Evolutionary conservation across 257 asterid species (phyloP).

Genomic region (Nicotiana noctiflora): DNA sequence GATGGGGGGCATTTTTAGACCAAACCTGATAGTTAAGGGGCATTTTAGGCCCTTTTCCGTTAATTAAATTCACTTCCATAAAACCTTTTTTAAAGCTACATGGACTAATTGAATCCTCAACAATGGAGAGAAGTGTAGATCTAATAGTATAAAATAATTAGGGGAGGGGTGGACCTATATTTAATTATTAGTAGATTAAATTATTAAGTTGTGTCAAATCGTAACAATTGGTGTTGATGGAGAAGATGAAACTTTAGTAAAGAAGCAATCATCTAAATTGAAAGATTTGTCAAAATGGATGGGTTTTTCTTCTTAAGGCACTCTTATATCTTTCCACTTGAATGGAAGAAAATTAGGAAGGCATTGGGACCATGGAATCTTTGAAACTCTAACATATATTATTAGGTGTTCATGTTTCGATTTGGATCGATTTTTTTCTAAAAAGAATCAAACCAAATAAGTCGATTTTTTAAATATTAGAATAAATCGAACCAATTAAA

Average conservation of each 20-base stretch:
- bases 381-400: slow-evolving; percentile 13
- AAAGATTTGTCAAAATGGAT: slow-evolving; percentile 21
- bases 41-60: too few species aligned
- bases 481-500: too few species aligned
- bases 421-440: too few species aligned
- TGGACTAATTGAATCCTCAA: neutral
- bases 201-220: slow-evolving; percentile 25
- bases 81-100: neutral
- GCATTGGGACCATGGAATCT: slow-evolving; percentile 27
- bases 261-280: slow-evolving; percentile 19
- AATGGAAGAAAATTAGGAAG: neutral
- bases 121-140: neutral
- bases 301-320: neutral
- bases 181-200: neutral
- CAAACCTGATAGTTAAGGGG: too few species aligned
- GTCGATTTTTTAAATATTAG: too few species aligned
- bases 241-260: slow-evolving; percentile 25
- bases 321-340: slow-evolving; percentile 19
- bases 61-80: neutral
- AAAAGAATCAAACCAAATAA: too few species aligned
- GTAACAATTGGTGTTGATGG: slow-evolving; percentile 13
- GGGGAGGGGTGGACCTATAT: neutral
- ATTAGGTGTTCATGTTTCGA: too few species aligned
- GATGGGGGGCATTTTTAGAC: too few species aligned
- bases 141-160: neutral